phyloP scores from a whole-genome alignment of 169 alveolate genomes.

The Plasmodium blacklocki region DNA sequence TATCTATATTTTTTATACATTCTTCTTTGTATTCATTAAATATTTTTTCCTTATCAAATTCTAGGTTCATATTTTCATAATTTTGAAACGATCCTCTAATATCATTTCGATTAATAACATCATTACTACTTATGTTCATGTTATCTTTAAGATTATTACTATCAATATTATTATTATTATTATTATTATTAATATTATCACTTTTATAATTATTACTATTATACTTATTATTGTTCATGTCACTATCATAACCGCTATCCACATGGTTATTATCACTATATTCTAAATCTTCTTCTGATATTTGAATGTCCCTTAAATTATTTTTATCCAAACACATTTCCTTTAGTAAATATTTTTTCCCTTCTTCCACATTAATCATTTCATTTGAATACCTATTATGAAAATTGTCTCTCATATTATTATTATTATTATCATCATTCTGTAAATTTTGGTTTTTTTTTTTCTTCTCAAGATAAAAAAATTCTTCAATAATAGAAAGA shows the following conservation, averaged over 20 bases:
- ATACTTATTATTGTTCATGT: not conserved
- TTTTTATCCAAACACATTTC: not conserved
- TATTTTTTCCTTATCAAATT: constrained; percentile 22
- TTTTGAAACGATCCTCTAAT: not conserved
- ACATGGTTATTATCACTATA: not conserved
- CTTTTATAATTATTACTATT: not conserved
- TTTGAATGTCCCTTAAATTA: not conserved
- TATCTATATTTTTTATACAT: not conserved
- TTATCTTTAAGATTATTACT: not conserved
- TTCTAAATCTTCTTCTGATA: not conserved
- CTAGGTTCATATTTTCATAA: too few species aligned
- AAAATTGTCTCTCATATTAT: not conserved
- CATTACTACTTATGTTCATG: not conserved
- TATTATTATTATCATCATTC: not conserved
- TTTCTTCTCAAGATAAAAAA: constrained; percentile 58
- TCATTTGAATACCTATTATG: not conserved
- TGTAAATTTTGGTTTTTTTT: not conserved
- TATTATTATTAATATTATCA: constrained; percentile 12
- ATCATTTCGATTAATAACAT: not conserved
- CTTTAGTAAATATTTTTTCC: not conserved
- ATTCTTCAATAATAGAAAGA: constrained; percentile 52
- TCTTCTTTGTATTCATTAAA: constrained; percentile 25
- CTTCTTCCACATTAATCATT: constrained; percentile 1
- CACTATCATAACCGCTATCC: not conserved
- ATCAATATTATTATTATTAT: not conserved